Conservation (phyloP, 768 basidiomycete genomes). For the Lactarius sanguifluus region DNA sequence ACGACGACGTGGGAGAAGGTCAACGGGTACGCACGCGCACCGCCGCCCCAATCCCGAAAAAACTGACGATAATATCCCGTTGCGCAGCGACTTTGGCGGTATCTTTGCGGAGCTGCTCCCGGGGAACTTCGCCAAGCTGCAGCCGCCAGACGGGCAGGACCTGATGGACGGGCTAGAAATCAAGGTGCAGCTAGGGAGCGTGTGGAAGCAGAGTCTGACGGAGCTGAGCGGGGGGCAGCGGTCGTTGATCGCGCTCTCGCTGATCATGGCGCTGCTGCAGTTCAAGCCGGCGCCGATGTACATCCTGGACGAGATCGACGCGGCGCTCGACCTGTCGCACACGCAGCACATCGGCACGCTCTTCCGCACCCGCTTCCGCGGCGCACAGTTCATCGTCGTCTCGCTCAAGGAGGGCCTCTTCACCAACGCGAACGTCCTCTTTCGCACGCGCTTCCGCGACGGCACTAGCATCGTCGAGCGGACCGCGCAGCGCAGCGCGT, state of each 20-base stretch:
- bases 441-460: conserved; percentile 89
- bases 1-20: conserved; percentile 97
- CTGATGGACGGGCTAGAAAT: conserved; percentile 95
- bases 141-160: conserved; percentile 91
- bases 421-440: conserved; percentile 95
- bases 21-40: conserved; percentile 59
- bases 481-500: conserved; percentile 64
- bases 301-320: conserved; percentile 98
- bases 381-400: conserved; percentile 97
- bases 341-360: conserved; percentile 97
- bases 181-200: conserved; percentile 89
- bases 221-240: conserved; percentile 97
- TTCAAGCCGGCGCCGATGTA: conserved; percentile 99
- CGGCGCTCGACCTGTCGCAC: conserved; percentile 92
- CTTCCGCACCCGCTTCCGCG: conserved; percentile 97
- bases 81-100: conserved; percentile 82
- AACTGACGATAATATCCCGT: conserved; percentile 11
- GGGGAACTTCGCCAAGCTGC: conserved; percentile 93
- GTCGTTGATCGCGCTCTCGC: conserved; percentile 96
- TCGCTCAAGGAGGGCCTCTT: conserved; percentile 96
- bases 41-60: neutral
- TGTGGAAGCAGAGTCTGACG: conserved; percentile 98
- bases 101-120: conserved; percentile 96
- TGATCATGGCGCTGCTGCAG: conserved; percentile 98
- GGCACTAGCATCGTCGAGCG: conserved; percentile 90